Percentiles rank a stretch among this genome's conserved stretches.
Evolutionary conservation across 129 eudicot species (phyloP).

Genomic region (Flaveria linearis): DNA sequence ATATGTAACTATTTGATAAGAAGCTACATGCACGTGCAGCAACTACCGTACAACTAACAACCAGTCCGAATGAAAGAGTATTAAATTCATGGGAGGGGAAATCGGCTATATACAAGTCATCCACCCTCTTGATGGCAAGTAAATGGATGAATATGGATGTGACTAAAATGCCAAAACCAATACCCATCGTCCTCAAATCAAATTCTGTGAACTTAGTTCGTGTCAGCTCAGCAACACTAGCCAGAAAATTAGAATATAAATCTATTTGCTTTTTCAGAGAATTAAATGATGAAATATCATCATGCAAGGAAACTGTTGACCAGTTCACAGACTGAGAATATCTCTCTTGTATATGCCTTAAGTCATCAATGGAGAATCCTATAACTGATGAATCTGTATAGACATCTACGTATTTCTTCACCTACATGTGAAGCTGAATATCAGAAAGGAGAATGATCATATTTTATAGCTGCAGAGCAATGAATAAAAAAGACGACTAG

Average conservation of each 20-base stretch:
- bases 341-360: conserved; percentile 56
- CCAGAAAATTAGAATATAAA: conserved; percentile 57
- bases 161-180: conserved; percentile 70
- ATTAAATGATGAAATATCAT: conserved; percentile 39
- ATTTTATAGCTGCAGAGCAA: neutral
- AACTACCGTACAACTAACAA: conserved; percentile 53
- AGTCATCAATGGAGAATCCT: conserved; percentile 84
- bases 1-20: conserved; percentile 90
- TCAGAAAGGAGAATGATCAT: conserved; percentile 9
- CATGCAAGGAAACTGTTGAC: conserved; percentile 39
- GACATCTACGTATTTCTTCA: conserved; percentile 91
- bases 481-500: neutral
- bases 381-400: conserved; percentile 86
- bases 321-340: conserved; percentile 65
- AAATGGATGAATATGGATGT: conserved; percentile 62
- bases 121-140: conserved; percentile 49
- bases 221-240: conserved; percentile 78
- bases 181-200: conserved; percentile 67
- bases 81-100: conserved; percentile 26
- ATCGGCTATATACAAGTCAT: conserved; percentile 34
- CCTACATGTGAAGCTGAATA: conserved; percentile 54
- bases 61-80: conserved; percentile 41
- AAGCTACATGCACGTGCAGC: conserved; percentile 80
- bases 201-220: conserved; percentile 97
- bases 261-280: conserved; percentile 55